Evolutionary conservation across 78 protist species (phyloP).

Genomic region (Dictyostelium discoideum): DNA sequence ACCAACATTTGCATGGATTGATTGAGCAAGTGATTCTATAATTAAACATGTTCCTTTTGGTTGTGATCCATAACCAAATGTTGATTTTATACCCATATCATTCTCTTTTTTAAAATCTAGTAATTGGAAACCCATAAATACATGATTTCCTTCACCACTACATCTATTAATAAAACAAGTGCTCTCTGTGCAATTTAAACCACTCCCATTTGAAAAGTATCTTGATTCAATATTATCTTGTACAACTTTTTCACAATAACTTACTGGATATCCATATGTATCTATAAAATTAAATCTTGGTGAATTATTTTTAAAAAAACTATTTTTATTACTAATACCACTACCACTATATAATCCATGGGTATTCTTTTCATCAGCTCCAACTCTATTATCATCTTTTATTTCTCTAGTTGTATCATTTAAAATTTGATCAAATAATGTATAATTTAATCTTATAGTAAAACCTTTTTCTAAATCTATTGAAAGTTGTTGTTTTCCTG

Average conservation of each 20-base stretch:
- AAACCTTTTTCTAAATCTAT: too few relatives aligned
- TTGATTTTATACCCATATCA: conserved; percentile 41
- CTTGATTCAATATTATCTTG: not conserved
- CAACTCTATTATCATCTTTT: too few relatives aligned
- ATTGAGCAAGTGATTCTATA: not conserved
- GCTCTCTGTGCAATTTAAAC: not conserved
- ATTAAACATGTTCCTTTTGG: conserved; percentile 23
- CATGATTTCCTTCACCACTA: not conserved
- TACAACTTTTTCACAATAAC: not conserved
- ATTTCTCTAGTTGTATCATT: not conserved
- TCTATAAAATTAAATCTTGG: not conserved
- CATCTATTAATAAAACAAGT: not conserved
- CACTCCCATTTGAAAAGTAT: not conserved
- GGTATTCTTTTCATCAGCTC: too few relatives aligned
- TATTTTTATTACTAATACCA: too few relatives aligned
- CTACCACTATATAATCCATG: too few relatives aligned
- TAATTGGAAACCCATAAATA: not conserved
- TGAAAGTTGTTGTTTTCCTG: too few relatives aligned
- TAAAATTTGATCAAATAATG: not conserved
- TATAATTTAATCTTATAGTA: too few relatives aligned
- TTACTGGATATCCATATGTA: not conserved
- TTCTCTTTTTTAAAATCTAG: conserved; percentile 23
- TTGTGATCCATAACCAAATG: conserved; percentile 4
- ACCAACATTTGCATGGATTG: not conserved
- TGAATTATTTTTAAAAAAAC: not conserved